These are phyloP conservation scores for Pseudogymnoascus destructans DNA, from an alignment of 2,329 filamentous ascomycete species.

Conservation along the genomic window DNA sequence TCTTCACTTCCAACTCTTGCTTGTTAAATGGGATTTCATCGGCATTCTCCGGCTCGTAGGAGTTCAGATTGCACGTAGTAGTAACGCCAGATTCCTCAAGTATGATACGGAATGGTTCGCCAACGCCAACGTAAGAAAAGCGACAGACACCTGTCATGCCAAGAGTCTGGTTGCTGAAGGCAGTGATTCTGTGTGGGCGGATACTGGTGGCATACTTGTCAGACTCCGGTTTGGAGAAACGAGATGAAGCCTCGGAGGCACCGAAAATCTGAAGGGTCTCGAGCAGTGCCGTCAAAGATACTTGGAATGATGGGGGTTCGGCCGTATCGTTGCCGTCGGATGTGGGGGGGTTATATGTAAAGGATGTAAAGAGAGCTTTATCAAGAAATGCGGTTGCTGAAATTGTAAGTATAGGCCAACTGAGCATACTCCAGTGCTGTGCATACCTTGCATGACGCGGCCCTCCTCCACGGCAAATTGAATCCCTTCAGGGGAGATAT, in stretches of 20 bases:
- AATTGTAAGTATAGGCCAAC: conserved; percentile 15
- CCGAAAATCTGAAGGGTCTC: conserved; percentile 95
- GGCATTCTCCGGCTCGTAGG: conserved; percentile 62
- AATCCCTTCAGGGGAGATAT: conserved; percentile 74
- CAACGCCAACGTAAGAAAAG: conserved; percentile 61
- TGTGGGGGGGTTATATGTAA: conserved; percentile 47
- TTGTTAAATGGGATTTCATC: conserved; percentile 84
- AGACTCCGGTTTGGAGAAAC: conserved; percentile 43
- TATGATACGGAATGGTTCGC: conserved; percentile 69
- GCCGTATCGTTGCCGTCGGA: conserved; percentile 27
- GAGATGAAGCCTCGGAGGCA: conserved; percentile 54
- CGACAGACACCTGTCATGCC: conserved; percentile 79
- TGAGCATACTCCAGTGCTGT: not conserved
- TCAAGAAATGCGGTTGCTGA: conserved; percentile 70
- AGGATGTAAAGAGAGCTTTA: conserved; percentile 78
- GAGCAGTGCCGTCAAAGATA: conserved; percentile 74
- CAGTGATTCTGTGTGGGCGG: conserved; percentile 51
- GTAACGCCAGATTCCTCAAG: conserved; percentile 77
- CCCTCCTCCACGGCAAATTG: conserved; percentile 81
- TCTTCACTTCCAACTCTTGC: conserved; percentile 70
- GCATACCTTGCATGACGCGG: conserved; percentile 74
- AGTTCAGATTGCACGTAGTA: conserved; percentile 80
- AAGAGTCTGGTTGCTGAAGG: conserved; percentile 71
- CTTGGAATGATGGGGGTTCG: conserved; percentile 60
- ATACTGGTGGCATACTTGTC: conserved; percentile 49